Evolutionary conservation across 495 filamentous ascomycete species (phyloP).

Genomic region (Thozetella sp.): DNA sequence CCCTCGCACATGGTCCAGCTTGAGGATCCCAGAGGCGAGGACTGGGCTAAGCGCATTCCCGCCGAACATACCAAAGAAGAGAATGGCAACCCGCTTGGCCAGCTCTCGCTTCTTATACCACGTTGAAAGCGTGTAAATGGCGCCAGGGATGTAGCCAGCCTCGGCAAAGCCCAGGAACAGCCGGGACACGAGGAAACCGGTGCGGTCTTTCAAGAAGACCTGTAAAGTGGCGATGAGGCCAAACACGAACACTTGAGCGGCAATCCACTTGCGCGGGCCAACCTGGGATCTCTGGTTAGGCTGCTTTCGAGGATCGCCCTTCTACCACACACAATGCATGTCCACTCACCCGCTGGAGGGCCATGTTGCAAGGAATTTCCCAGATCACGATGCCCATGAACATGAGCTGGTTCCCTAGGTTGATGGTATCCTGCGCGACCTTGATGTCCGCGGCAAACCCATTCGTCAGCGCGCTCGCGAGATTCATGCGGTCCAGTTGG

Average conservation of each 20-base stretch:
- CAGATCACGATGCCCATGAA: constrained; percentile 52
- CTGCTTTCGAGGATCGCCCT: no score
- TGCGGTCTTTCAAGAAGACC: constrained; percentile 39
- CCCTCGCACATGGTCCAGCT: constrained; percentile 36
- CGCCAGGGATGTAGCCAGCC: constrained; percentile 34
- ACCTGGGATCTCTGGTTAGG: constrained; percentile 15
- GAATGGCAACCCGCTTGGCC: constrained; percentile 44
- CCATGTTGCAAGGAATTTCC: constrained; percentile 54
- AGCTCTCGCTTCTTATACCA: constrained; percentile 25
- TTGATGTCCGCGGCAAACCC: constrained; percentile 44
- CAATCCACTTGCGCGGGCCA: constrained; percentile 53
- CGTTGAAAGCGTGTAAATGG: constrained; percentile 21
- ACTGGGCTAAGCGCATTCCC: constrained; percentile 39
- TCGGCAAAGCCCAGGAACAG: constrained; percentile 40
- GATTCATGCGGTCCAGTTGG: constrained; percentile 52
- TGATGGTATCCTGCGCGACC: constrained; percentile 51
- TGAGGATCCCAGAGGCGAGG: constrained; percentile 52
- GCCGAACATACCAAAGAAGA: constrained; percentile 50
- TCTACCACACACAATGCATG: no score
- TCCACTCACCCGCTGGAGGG: constrained; percentile 34
- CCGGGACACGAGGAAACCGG: constrained; percentile 35
- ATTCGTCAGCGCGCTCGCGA: constrained; percentile 48
- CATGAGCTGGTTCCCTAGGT: constrained; percentile 51
- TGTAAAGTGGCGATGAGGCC: constrained; percentile 53
- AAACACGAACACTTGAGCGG: constrained; percentile 49